A percentile compares a stretch with the other conserved stretches of the same genome.
These are phyloP conservation scores for Verbena officinalis DNA, from an alignment of 257 asterid genomes.

Conservation along the genomic window DNA sequence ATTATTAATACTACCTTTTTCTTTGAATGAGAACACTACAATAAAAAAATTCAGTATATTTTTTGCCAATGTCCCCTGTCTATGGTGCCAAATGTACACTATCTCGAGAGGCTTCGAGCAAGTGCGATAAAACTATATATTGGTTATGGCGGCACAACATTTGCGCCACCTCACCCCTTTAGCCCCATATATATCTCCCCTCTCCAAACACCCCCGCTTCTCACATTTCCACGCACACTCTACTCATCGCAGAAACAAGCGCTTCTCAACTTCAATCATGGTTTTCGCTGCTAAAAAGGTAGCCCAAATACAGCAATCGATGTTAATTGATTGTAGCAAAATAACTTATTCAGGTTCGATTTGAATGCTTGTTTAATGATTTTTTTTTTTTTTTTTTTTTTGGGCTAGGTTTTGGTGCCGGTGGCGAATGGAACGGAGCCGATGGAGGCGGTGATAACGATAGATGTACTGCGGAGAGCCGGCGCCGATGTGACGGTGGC, in stretches of 20 bases:
- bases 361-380: not conserved
- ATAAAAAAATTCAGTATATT: not conserved
- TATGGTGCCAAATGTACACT: not conserved
- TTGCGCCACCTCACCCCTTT: slow-evolving; percentile 56
- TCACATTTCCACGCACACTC: slow-evolving; percentile 30
- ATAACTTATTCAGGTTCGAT: too few species aligned
- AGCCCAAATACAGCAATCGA: not conserved
- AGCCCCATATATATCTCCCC: slow-evolving; percentile 34
- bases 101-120: slow-evolving; percentile 27
- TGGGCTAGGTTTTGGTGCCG: slow-evolving; percentile 86
- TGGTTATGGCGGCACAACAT: slow-evolving; percentile 44
- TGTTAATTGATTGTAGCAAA: slow-evolving; percentile 4
- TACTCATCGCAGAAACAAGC: slow-evolving; percentile 30
- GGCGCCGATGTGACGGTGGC: slow-evolving; percentile 98
- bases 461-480: slow-evolving; percentile 86
- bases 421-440: slow-evolving; percentile 97
- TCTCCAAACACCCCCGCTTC: slow-evolving; percentile 27
- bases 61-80: not conserved
- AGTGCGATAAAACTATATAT: slow-evolving; percentile 25
- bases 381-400: not conserved
- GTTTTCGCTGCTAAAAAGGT: slow-evolving; percentile 71
- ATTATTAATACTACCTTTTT: too few species aligned
- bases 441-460: slow-evolving; percentile 83
- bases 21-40: too few species aligned
- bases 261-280: slow-evolving; percentile 59